A percentile compares a stretch with the other conserved stretches of the same genome.
Evolutionary conservation across 192 early-diverging fungal species (phyloP).

Genomic region (Umbelopsis ramanniana): DNA sequence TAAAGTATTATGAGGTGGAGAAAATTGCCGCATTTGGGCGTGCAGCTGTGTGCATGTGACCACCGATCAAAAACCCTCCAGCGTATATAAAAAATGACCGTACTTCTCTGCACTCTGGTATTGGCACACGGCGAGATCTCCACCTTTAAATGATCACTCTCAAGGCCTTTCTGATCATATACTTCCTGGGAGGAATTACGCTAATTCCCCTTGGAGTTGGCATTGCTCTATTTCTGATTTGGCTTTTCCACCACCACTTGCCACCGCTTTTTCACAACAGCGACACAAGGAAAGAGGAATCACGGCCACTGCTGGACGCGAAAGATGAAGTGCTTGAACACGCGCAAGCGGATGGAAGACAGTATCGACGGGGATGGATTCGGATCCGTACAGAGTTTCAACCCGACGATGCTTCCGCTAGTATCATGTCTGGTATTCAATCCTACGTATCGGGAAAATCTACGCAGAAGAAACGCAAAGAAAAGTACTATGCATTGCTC

Average conservation of each 20-base stretch:
- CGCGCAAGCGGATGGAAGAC: neutral
- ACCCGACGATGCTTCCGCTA: neutral
- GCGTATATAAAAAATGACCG: neutral
- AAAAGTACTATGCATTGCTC: conserved; percentile 65
- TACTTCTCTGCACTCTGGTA: neutral
- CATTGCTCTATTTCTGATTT: conserved; percentile 16
- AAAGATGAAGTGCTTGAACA: neutral
- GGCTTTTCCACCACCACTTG: conserved; percentile 2
- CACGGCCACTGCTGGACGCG: neutral
- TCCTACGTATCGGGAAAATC: conserved; percentile 16
- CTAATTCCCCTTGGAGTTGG: neutral
- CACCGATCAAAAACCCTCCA: neutral
- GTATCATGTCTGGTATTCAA: conserved; percentile 16
- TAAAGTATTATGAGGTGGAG: neutral
- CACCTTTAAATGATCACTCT: neutral
- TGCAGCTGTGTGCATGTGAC: neutral
- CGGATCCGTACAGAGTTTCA: conserved; percentile 11
- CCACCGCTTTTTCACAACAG: neutral
- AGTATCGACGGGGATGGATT: conserved; percentile 12
- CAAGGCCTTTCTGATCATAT: conserved; percentile 6
- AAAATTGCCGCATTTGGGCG: neutral
- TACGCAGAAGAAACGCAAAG: neutral
- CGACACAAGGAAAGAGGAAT: neutral
- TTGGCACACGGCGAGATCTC: conserved; percentile 8
- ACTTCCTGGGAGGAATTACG: conserved; percentile 4